Evolutionary conservation across 176 grass and related monocot genomes (phyloP), one percentile per base, ranked within the genome.

Genomic region (Dendrocalamus sinicus): DNA sequence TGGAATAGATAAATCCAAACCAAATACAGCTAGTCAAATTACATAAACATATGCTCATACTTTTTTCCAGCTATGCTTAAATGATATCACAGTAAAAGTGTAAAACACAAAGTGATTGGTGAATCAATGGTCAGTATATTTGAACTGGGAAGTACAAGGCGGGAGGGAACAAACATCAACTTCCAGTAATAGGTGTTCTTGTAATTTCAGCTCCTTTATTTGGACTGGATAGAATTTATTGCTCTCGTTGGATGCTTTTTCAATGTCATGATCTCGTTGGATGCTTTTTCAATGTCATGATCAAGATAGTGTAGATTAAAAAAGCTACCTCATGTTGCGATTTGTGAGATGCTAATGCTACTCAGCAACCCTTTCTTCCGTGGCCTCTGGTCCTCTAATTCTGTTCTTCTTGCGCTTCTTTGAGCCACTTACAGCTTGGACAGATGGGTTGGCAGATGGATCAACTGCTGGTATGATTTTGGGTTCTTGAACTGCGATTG

Each of bases 401-500:
- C 53, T 77, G 58, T 54, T 73, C 68, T 68, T 85, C 79, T 70
- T 86, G 63, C 76, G 84, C 51, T 91, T 94, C 53, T 80, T 91
- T 22, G 61, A 50, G 26, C 4, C 16, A 65, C 14, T 11, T 70
- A 19, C 50, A 66, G 28, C 44, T 80, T 75, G 43, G 6, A 40
- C 32, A 30, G 77, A 77, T 83, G 57, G 59, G 1, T 57, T 46
- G 14, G 19, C 12, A 46, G 60, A 70, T 53, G 77, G 24, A 52
- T 70, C 83, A 85, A 41, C 57, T 78, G 50, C 47, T 54, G 60
- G 30, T 40, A 50, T 23, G 65, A 32, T 66, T n/a, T 17, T 51
- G 20, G 23, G 47, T 66, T 64, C 82, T 70, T 88, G 58, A 78
- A 45, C 41, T n/a, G 20, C 30, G 12, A 71, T 15, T 62, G 44